These are phyloP conservation scores for Calonectria ilicicola DNA, from an alignment of 2,329 filamentous ascomycete genomes.

Conservation along the genomic window DNA sequence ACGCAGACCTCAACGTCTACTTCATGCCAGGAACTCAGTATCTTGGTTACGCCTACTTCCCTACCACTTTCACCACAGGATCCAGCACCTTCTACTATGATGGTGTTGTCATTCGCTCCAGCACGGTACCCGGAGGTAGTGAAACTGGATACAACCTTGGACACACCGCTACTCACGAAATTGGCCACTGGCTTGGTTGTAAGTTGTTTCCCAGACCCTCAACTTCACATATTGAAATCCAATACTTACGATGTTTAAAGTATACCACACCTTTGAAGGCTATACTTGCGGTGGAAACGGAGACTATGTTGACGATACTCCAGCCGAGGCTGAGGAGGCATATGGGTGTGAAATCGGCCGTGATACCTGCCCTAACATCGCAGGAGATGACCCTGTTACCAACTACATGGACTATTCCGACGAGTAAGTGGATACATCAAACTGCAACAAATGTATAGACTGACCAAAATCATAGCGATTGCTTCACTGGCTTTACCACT, in stretches of 20 bases:
- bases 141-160: conserved; percentile 47
- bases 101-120: conserved; percentile 54
- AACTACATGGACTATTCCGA: conserved; percentile 56
- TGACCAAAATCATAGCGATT: conserved; percentile 18
- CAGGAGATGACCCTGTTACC: conserved; percentile 50
- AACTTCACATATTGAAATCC: not conserved
- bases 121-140: conserved; percentile 52
- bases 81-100: conserved; percentile 48
- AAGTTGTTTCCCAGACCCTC: not conserved
- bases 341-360: conserved; percentile 50
- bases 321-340: conserved; percentile 48
- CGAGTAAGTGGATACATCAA: conserved; percentile 47
- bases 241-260: not conserved
- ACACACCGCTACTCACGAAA: conserved; percentile 48
- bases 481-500: conserved; percentile 40
- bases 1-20: conserved; percentile 53
- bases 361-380: conserved; percentile 48
- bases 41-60: conserved; percentile 61
- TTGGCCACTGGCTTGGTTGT: conserved; percentile 56
- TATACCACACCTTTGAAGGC: conserved; percentile 56
- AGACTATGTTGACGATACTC: conserved; percentile 56
- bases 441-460: not conserved
- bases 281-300: conserved; percentile 46
- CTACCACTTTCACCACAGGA: conserved; percentile 39
- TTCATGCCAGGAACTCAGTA: conserved; percentile 36